Conservation (phyloP, 805 yeast genomes). For the Zygoascus flipseniorum region DNA sequence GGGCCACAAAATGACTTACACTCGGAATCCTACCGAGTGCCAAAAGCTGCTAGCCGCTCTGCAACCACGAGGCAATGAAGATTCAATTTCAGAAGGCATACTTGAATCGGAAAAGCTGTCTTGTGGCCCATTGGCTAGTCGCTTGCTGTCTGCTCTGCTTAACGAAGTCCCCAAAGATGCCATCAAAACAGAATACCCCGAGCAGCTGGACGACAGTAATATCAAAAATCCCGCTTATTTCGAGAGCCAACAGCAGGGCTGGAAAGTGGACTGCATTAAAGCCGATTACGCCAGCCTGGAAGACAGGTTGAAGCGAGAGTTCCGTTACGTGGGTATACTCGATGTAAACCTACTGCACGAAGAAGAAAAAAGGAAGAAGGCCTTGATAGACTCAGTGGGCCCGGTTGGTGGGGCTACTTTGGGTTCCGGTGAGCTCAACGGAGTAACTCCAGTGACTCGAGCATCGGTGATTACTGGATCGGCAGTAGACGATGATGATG, state of each 20-base stretch:
- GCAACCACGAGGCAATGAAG: slow-evolving; percentile 43
- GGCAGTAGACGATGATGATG: slow-evolving; percentile 18
- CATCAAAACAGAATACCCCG: not conserved
- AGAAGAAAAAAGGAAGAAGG: slow-evolving; percentile 24
- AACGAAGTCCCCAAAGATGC: slow-evolving; percentile 17
- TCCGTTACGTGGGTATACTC: slow-evolving; percentile 83
- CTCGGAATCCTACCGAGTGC: slow-evolving; percentile 24
- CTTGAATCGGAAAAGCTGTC: slow-evolving; percentile 69
- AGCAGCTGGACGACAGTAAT: slow-evolving; percentile 5
- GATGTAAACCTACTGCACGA: slow-evolving; percentile 25
- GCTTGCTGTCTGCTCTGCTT: slow-evolving; percentile 74
- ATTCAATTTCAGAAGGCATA: slow-evolving; percentile 47
- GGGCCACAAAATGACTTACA: slow-evolving; percentile 13
- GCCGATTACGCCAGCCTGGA: slow-evolving; percentile 76
- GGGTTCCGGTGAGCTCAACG: not conserved
- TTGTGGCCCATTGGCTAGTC: slow-evolving; percentile 84
- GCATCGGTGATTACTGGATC: slow-evolving; percentile 3
- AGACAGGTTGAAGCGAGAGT: slow-evolving; percentile 77
- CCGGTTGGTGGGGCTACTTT: not conserved
- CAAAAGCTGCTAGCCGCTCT: slow-evolving; percentile 2
- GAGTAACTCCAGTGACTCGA: not conserved
- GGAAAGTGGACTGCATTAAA: slow-evolving; percentile 38
- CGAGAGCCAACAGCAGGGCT: slow-evolving; percentile 26
- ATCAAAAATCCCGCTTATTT: slow-evolving; percentile 5
- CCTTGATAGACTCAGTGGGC: not conserved